Percentiles rank a stretch among this genome's conserved stretches.
These are phyloP conservation scores for Roridomyces roridus DNA, from an alignment of 768 basidiomycete genomes.

Conservation along the genomic window DNA sequence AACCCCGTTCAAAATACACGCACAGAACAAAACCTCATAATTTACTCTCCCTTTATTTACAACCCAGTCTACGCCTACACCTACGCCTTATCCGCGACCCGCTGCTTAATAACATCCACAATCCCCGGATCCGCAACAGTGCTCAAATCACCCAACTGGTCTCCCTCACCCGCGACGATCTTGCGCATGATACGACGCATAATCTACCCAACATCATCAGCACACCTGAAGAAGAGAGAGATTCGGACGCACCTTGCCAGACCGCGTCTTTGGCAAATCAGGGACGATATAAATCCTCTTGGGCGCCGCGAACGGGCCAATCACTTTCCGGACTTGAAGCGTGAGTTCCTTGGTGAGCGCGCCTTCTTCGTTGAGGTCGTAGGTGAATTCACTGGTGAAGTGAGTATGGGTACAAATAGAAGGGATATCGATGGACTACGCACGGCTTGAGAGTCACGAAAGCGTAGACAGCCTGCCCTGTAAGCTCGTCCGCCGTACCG, in stretches of 20 bases:
- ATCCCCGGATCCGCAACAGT: constrained; percentile 90
- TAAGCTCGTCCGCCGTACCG: constrained; percentile 85
- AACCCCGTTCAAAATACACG: too few species aligned
- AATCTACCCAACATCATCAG: too few species aligned
- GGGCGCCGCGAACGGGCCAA: constrained; percentile 96
- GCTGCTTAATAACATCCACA: constrained; percentile 85
- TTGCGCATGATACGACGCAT: constrained; percentile 97
- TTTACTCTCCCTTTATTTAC: too few species aligned
- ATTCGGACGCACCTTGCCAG: too few species aligned
- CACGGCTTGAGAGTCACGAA: constrained; percentile 89
- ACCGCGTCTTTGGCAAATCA: constrained; percentile 94
- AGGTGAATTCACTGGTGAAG: constrained; percentile 72
- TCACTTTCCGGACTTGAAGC: constrained; percentile 88
- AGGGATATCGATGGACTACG: constrained; percentile 57
- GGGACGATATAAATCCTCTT: constrained; percentile 87
- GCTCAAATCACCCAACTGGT: constrained; percentile 94
- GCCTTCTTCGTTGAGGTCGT: constrained; percentile 72
- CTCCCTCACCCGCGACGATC: constrained; percentile 92
- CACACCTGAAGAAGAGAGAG: too few species aligned
- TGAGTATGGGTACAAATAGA: neutral
- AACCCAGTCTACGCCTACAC: too few species aligned
- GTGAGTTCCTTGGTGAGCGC: constrained; percentile 84
- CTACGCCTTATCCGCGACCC: constrained; percentile 58
- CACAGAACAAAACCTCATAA: too few species aligned
- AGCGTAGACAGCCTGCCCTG: constrained; percentile 92